Conservation (phyloP, 2,329 filamentous ascomycete genomes). For the Fusarium nygamai region DNA sequence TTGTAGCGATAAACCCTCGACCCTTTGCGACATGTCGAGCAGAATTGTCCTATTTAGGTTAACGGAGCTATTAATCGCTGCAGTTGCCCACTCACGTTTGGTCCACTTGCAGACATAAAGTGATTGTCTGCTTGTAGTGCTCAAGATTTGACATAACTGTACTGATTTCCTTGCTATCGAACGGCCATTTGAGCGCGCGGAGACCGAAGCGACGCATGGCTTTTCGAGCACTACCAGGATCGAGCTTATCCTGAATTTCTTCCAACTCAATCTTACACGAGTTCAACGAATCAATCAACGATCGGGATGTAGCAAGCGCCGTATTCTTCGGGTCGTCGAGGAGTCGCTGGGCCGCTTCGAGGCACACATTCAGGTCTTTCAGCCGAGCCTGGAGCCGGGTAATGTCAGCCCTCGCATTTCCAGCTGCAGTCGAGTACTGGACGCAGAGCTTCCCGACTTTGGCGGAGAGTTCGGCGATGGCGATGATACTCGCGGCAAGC, state of each 20-base stretch:
- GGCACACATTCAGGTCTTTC: background rate
- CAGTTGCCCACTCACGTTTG: background rate
- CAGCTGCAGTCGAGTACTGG: background rate
- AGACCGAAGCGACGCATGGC: background rate
- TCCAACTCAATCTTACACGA: background rate
- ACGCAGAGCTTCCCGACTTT: background rate
- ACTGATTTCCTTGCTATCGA: background rate
- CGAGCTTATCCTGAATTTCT: background rate
- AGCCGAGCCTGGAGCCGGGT: background rate
- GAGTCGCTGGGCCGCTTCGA: background rate
- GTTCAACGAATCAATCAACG: background rate
- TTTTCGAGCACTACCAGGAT: background rate
- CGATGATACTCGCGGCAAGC: background rate
- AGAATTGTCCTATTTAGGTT: background rate
- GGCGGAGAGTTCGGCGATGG: background rate
- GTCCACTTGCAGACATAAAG: background rate
- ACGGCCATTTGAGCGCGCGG: background rate
- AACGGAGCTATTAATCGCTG: fast-evolving
- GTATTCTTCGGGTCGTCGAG: background rate
- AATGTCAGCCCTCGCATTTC: background rate
- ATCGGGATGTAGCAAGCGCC: background rate
- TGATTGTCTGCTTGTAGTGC: background rate
- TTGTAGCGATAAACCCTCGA: background rate
- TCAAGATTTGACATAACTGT: background rate
- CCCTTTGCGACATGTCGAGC: background rate